Base-by-base conservation (phyloP, 306 rosid genomes). In the Gastrolobium bilobum region DNA sequence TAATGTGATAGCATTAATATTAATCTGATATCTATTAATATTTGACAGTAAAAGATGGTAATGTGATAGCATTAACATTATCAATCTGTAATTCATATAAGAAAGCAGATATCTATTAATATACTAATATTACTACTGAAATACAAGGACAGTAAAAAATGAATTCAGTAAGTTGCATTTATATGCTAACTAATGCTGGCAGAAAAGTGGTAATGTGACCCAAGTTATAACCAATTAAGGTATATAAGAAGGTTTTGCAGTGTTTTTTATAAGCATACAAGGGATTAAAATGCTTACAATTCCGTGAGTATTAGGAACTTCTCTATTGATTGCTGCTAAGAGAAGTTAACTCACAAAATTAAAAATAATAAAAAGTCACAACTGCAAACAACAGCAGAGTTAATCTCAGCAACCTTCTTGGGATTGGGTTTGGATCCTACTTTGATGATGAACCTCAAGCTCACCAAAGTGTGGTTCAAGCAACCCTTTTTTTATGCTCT, bases 281-380 rank as follows among this genome's bases (percentile, higher is more conserved):
- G 56, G 8, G 26, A 26, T 9, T 4, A 7, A 33, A 70, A 9
- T 69, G 71, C 89, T 79, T 79, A 91, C 96, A 59, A 47, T 79
- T 86, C 93, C 96, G 5, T 51, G 74, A 76, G 83, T 77, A 38
- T 47, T 76, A 42, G 89, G 86, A 82, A 89, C 77, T 83, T 91
- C 93, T 31, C 93, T 88, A 4, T 89, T 89, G 86, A 91, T 81
- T 61, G 96, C 87, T 4, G 90, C 87, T 57, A 91, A 69, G 43
- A 91, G 84, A 62, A n/a, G n/a, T n/a, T n/a, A n/a, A n/a, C n/a
- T n/a, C n/a, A n/a, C n/a, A n/a, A n/a, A n/a, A n/a, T n/a, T n/a
- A n/a, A n/a, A n/a, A n/a, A n/a, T n/a, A n/a, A n/a, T n/a, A n/a
- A n/a, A n/a, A n/a, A n/a, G n/a, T n/a, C n/a, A n/a, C n/a, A n/a